Evolutionary conservation across 345 rosid genomes (phyloP).

Genomic region (Arabis alpina): DNA sequence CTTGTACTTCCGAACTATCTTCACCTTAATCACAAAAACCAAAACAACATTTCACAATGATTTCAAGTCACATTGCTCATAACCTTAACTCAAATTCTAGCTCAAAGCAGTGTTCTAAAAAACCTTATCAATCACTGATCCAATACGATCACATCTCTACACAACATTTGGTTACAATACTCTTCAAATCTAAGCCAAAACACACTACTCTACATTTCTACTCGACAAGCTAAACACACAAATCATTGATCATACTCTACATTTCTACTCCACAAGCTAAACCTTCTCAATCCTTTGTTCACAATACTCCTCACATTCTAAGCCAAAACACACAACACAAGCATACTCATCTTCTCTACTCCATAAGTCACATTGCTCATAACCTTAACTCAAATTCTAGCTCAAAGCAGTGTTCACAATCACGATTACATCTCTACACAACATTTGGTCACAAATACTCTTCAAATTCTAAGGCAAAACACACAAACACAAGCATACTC

Average conservation of each 20-base stretch:
- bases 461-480: slow-evolving; percentile 9
- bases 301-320: not conserved
- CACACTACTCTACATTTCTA: too few species aligned
- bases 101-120: not conserved
- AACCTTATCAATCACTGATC: not conserved
- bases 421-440: slow-evolving; percentile 6
- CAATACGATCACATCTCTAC: slow-evolving; percentile 3
- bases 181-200: not conserved
- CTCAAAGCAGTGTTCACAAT: not conserved
- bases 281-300: too few species aligned
- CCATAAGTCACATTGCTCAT: not conserved
- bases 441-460: slow-evolving; percentile 10
- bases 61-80: not conserved
- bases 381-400: not conserved
- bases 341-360: not conserved
- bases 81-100: not conserved
- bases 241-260: too few species aligned
- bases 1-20: slow-evolving; percentile 58
- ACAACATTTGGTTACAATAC: slow-evolving; percentile 4
- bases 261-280: too few species aligned
- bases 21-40: slow-evolving; percentile 59
- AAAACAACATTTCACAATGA: slow-evolving; percentile 13
- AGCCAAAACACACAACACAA: slow-evolving; percentile 12
- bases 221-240: too few species aligned
- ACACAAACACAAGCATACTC: slow-evolving; percentile 9